Evolutionary conservation across 2,329 filamentous ascomycete genomes (phyloP).

Genomic region (Cucurbitaria berberidis): DNA sequence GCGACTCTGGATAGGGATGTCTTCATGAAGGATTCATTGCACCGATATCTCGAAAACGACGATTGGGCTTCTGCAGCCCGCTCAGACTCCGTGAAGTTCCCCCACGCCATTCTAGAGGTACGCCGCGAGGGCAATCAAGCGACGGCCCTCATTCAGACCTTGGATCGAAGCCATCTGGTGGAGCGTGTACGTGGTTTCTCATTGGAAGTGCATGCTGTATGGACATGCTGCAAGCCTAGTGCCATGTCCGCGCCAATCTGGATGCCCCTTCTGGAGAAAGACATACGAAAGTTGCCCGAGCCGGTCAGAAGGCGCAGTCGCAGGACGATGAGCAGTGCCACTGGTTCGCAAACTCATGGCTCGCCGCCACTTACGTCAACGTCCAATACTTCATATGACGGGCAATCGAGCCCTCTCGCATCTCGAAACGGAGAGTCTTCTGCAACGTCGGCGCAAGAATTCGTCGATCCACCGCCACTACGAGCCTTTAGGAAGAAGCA

Average conservation of each 20-base stretch:
- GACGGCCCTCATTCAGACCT: constrained; percentile 48
- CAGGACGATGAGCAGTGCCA: constrained; percentile 31
- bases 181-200: constrained; percentile 62
- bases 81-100: constrained; percentile 48
- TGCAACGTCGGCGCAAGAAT: constrained; percentile 42
- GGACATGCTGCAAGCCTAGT: constrained; percentile 53
- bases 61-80: constrained; percentile 40
- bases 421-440: constrained; percentile 43
- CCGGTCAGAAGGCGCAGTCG: constrained; percentile 37
- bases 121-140: constrained; percentile 55
- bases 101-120: constrained; percentile 59
- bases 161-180: constrained; percentile 57
- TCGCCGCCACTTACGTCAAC: constrained; percentile 45
- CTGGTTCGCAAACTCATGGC: constrained; percentile 25
- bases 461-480: constrained; percentile 48
- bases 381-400: constrained; percentile 49
- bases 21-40: constrained; percentile 45
- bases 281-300: constrained; percentile 61
- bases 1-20: constrained; percentile 58
- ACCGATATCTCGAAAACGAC: constrained; percentile 35
- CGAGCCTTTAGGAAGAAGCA: constrained; percentile 54
- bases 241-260: constrained; percentile 57
- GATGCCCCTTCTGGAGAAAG: constrained; percentile 54
- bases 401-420: constrained; percentile 39
- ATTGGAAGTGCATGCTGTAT: constrained; percentile 60